Base-by-base conservation (phyloP, 306 rosid species). In the Cicer judaicum region DNA sequence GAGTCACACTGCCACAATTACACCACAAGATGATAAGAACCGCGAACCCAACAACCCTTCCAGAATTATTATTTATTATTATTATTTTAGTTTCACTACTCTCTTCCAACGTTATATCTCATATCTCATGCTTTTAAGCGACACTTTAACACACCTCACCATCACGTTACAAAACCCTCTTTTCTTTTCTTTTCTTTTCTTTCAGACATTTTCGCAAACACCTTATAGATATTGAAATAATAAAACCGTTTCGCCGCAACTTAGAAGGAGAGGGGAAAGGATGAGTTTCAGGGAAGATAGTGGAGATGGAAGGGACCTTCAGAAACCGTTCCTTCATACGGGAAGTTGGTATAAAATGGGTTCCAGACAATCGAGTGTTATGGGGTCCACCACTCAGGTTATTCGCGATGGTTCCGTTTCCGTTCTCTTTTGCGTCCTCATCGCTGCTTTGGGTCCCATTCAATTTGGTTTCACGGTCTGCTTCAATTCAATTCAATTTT, bases 281-380 rank as follows among this genome's bases (percentile, higher is more conserved):
- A 67, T 67, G 72, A 67, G 72, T 67, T 67, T 47, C 72, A 67
- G 72, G 34, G 72, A 46, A 46, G 97, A 89, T 0, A 48, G 49
- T 0, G 91, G 84, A 1, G 88, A 87, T 29, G 90, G 73, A 1
- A 82, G 83, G 70, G 93, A 86, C n/a, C 93, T 87, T 70, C 79
- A 82, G 81, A 89, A 89, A 83, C 97, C 97, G 41, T 89, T 92
- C 65, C 87, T 92, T 36, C 91, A 92, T 59, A 89, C 96, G 0
- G 97, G 97, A 21, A 92, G 97, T 73, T 92, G 97, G 97, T 92
- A 92, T 78, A 82, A 87, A 57, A 87, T 92, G 92, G 86, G 90
- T 44, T 89, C 96, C 0, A 82, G 96, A 76, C 96, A 89, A 54
- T 86, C 92, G 50, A 88, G 96, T 70, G 49, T 84, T 61, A 53